Base-by-base conservation (phyloP, 2,329 filamentous ascomycete genomes). In the Juglanconis oblonga region DNA sequence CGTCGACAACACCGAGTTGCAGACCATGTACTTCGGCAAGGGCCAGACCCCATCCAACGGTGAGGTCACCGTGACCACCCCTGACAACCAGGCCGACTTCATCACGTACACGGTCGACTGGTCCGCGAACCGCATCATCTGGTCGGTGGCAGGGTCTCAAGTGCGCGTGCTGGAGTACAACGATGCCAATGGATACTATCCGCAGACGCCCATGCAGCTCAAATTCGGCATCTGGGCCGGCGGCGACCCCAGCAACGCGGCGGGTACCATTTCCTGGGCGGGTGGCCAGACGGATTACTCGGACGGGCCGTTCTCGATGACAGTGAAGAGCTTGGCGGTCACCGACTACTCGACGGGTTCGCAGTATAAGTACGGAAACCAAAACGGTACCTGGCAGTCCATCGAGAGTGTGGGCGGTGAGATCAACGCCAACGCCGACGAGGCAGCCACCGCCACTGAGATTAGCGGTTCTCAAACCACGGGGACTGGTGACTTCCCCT, bases 1-100 rank as follows among this genome's bases (percentile, higher is more conserved):
- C 60, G 86, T 88, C 58, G 84, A 91, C 70, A 76, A 83, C 65
- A 78, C 80, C 59, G 82, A 96, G 74, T 90, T 97, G n/a, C 95
- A 99, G 76, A 90, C 87, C 67, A 99, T 99, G 77, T 99, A 96
- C 77, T 99, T 99, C 68, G 92, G 92, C 73, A 97, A 98, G 76
- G 95, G 94, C 56, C 83, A 90, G 67, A 93, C 91, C 0, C 84
- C 84, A n/a, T 96, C 94, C 79, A 92, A 96, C 76, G 89, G 95
- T 58, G 93, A 91, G 64, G 87, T 90, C 61, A 93, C 91, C 73
- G 91, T 96, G 73, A 76, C 85, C 79, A 87, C 70, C 65, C 79
- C 64, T 76, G 83, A 82, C 68, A 95, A 89, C 64, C 92, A 97
- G 72, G 80, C 80, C 53, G 74, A 81, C 40, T 97, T 89, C 74